Evolutionary conservation across 2,329 filamentous ascomycete genomes (phyloP).

Genomic region (Ophiocordyceps camponoti-saundersi): DNA sequence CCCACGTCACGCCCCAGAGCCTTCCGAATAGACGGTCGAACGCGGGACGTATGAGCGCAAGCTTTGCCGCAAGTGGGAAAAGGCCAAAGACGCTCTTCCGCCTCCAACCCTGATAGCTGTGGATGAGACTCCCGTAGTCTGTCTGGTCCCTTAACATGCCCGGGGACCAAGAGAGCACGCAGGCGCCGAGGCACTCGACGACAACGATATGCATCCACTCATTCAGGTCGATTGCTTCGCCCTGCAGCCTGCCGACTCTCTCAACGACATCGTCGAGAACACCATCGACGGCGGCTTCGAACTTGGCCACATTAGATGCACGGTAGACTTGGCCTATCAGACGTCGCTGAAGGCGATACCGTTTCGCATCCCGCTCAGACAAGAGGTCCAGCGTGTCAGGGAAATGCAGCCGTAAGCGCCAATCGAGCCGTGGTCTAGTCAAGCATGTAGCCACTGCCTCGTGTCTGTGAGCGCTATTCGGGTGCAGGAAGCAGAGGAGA

Average conservation of each 20-base stretch:
- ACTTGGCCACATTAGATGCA: slow-evolving; percentile 21
- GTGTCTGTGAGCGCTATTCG: background rate
- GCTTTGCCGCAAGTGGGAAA: slow-evolving; percentile 24
- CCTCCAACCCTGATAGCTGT: slow-evolving; percentile 32
- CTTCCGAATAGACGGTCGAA: slow-evolving; percentile 22
- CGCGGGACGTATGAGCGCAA: slow-evolving; percentile 19
- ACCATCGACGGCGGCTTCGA: slow-evolving; percentile 21
- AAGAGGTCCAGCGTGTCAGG: slow-evolving; percentile 31
- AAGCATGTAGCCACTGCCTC: slow-evolving; percentile 26
- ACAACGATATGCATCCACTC: slow-evolving; percentile 40
- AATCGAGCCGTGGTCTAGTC: slow-evolving; percentile 23
- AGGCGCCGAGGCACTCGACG: slow-evolving; percentile 32
- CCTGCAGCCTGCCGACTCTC: slow-evolving; percentile 18
- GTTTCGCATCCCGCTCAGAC: slow-evolving; percentile 26
- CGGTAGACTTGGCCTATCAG: slow-evolving; percentile 32
- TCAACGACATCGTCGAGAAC: slow-evolving; percentile 19
- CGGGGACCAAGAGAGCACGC: slow-evolving; percentile 35
- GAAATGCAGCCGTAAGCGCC: slow-evolving; percentile 16
- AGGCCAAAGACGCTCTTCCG: slow-evolving; percentile 34
- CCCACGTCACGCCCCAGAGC: slow-evolving; percentile 27
- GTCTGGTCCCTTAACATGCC: slow-evolving; percentile 24
- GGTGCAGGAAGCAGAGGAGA: background rate
- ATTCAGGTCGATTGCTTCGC: slow-evolving; percentile 26
- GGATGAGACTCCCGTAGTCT: slow-evolving; percentile 28
- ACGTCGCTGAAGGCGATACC: slow-evolving; percentile 30